Percentiles rank a stretch among this genome's conserved stretches.
phyloP scores from a whole-genome alignment of 345 rosid species.

The Noccaea bulbosa region DNA sequence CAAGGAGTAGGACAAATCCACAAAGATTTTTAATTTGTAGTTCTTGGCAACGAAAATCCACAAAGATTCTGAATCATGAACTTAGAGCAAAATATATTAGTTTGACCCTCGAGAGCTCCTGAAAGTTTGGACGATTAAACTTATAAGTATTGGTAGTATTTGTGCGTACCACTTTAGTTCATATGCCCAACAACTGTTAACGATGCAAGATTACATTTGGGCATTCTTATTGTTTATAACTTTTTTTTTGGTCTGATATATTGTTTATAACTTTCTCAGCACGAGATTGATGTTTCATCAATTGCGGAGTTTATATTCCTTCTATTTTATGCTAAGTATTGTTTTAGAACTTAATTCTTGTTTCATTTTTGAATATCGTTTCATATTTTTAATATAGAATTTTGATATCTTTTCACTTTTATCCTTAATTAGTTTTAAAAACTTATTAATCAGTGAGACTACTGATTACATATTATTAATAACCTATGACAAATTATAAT shows the following conservation, averaged over 20 bases:
- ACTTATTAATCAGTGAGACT: too few relatives aligned
- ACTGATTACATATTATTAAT: too few relatives aligned
- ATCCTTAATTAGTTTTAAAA: too few relatives aligned
- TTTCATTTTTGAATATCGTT: too few relatives aligned
- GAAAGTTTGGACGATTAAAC: slow-evolving; percentile 32
- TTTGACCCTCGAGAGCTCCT: slow-evolving; percentile 31
- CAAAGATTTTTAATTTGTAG: neutral
- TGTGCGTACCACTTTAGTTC: slow-evolving; percentile 15
- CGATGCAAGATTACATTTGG: neutral
- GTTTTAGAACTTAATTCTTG: too few relatives aligned
- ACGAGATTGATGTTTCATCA: neutral
- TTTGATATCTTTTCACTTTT: too few relatives aligned
- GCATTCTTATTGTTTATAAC: slow-evolving; percentile 1
- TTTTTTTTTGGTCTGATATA: neutral
- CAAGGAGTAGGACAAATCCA: slow-evolving; percentile 13
- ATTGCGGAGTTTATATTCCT: too few relatives aligned
- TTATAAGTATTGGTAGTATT: slow-evolving; percentile 5
- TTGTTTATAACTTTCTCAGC: neutral
- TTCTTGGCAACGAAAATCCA: slow-evolving; percentile 2
- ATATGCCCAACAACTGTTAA: slow-evolving; percentile 6
- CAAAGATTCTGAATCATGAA: slow-evolving; percentile 32
- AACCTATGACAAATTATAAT: too few relatives aligned
- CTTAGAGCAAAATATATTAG: neutral
- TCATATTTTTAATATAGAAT: too few relatives aligned
- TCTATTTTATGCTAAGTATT: too few relatives aligned